A percentile compares a stretch with the other conserved stretches of the same genome.
phyloP scores from a whole-genome alignment of 495 filamentous ascomycete species.

The Podospora australis region DNA sequence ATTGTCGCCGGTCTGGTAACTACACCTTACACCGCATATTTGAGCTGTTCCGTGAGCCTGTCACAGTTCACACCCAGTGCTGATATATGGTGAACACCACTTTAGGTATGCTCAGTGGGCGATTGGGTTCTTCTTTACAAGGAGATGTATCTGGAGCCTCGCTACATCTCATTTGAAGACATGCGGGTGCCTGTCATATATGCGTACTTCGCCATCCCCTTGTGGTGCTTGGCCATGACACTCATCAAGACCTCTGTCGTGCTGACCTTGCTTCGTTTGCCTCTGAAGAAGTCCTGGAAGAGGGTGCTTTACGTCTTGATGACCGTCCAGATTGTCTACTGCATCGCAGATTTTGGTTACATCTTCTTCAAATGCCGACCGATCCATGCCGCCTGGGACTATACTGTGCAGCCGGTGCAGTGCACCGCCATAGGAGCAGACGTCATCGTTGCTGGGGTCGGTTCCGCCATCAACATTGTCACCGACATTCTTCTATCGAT shows the following conservation, averaged over 20 bases:
- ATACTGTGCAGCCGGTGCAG: not conserved
- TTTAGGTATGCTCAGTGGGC: slow-evolving; percentile 8
- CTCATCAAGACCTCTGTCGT: slow-evolving; percentile 16
- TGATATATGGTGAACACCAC: not conserved
- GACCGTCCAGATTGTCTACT: slow-evolving; percentile 5
- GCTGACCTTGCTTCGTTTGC: slow-evolving; percentile 15
- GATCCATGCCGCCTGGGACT: slow-evolving; percentile 14
- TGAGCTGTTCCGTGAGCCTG: not conserved
- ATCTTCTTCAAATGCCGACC: slow-evolving; percentile 15
- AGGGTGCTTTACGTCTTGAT: slow-evolving; percentile 7
- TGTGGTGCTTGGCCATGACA: slow-evolving; percentile 18
- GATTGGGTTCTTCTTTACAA: slow-evolving; percentile 11
- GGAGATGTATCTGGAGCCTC: slow-evolving; percentile 3
- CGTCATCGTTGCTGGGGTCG: slow-evolving; percentile 9
- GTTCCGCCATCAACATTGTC: slow-evolving; percentile 13
- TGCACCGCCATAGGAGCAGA: slow-evolving; percentile 5
- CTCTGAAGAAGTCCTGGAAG: slow-evolving; percentile 1
- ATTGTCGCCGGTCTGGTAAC: slow-evolving; percentile 14
- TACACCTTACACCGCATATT: not conserved
- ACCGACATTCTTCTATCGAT: slow-evolving; percentile 15
- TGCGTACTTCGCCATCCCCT: slow-evolving; percentile 12
- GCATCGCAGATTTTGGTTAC: slow-evolving; percentile 11
- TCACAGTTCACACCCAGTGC: not conserved
- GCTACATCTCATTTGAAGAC: not conserved
- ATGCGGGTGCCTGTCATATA: not conserved